Percentiles rank a stretch among this genome's conserved stretches.
These are phyloP conservation scores for Fusarium chlamydosporum DNA, from an alignment of 2,329 filamentous ascomycete genomes.

Conservation along the genomic window DNA sequence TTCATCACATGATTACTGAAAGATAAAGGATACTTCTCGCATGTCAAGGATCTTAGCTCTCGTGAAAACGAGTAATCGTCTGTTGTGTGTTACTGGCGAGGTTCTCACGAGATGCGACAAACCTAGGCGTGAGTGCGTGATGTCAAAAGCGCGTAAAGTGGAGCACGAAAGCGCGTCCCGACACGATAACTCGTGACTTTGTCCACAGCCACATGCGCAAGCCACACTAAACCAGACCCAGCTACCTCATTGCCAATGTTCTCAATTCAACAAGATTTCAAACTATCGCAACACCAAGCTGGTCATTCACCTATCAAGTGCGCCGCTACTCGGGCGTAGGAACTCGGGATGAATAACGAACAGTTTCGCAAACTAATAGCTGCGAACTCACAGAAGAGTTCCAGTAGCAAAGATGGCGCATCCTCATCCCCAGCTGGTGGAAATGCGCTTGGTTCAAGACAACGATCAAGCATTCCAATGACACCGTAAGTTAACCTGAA, in stretches of 20 bases:
- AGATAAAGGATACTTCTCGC: not conserved
- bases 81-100: constrained; percentile 1
- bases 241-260: constrained; percentile 1
- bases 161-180: constrained; percentile 47
- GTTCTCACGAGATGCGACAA: constrained; percentile 9
- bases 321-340: not conserved
- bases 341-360: constrained; percentile 85
- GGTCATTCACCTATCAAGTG: not conserved
- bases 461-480: constrained; percentile 89
- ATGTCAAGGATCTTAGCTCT: not conserved
- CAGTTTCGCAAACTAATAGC: constrained; percentile 88
- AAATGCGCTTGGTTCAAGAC: constrained; percentile 78
- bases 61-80: not conserved
- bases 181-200: constrained; percentile 60
- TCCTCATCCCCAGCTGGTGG: constrained; percentile 56
- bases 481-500: constrained; percentile 77
- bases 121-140: constrained; percentile 10
- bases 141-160: constrained; percentile 56
- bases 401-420: constrained; percentile 61
- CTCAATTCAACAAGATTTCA: constrained; percentile 15
- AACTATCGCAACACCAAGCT: constrained; percentile 11
- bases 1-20: constrained; percentile 2
- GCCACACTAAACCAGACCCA: constrained; percentile 42
- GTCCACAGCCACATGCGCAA: constrained; percentile 38
- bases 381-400: constrained; percentile 59